A percentile compares a stretch with the other conserved stretches of the same genome.
Conservation (phyloP, 257 asterid genomes). For the Solanum virginianum region DNA sequence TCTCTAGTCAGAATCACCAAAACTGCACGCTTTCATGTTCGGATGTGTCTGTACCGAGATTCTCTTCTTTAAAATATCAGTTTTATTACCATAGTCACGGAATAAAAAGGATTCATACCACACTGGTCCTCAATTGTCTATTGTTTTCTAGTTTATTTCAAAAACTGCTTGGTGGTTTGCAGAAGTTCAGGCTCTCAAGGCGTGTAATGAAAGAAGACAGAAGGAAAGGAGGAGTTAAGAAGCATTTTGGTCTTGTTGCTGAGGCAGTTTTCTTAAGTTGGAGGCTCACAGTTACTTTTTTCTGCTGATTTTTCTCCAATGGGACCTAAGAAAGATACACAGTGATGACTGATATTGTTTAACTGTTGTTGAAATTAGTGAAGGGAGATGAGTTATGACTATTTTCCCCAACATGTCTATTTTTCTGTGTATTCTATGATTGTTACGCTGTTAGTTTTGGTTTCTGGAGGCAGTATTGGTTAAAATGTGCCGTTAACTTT, state of each 20-base stretch:
- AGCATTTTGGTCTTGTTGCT: neutral
- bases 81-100: neutral
- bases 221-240: constrained; percentile 11
- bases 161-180: constrained; percentile 6
- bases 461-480: neutral
- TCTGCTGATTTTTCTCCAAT: neutral
- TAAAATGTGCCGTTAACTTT: neutral
- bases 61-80: neutral
- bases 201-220: constrained; percentile 45
- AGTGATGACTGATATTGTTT: neutral
- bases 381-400: neutral
- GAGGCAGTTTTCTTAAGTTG: neutral
- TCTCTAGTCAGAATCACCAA: neutral
- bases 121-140: neutral
- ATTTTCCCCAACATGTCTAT: no score
- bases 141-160: neutral
- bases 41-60: neutral
- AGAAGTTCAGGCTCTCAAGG: constrained; percentile 69
- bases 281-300: neutral
- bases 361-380: neutral
- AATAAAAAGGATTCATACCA: neutral
- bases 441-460: neutral
- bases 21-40: neutral
- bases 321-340: neutral
- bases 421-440: neutral